Conservation (phyloP, 169 alveolate genomes). For the Eimeria acervulina region DNA sequence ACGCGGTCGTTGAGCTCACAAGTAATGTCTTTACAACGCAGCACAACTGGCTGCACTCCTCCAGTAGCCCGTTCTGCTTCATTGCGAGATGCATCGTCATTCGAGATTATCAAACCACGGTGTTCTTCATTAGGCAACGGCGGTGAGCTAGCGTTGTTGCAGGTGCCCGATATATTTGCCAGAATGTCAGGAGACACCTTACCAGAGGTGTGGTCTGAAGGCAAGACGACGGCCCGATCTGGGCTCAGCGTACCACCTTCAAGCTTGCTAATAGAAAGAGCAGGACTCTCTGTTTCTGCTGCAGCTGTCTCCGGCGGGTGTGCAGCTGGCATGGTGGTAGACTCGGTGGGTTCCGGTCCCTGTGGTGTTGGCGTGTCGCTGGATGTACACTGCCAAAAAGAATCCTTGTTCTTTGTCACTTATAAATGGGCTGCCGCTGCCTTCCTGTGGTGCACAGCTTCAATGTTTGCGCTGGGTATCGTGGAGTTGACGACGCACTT, state of each 20-base stretch:
- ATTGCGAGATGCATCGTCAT: neutral
- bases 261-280: slow-evolving; percentile 3
- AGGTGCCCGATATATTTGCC: neutral
- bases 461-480: slow-evolving; percentile 31
- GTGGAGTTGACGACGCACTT: neutral
- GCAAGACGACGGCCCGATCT: slow-evolving; percentile 20
- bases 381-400: neutral
- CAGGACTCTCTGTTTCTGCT: slow-evolving; percentile 5
- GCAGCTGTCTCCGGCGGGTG: slow-evolving; percentile 13
- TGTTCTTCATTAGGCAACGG: slow-evolving; percentile 15
- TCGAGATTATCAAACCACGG: neutral
- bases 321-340: slow-evolving; percentile 19
- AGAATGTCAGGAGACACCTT: slow-evolving; percentile 30
- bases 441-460: slow-evolving; percentile 25
- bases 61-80: neutral
- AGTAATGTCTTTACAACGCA: slow-evolving; percentile 38
- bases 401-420: neutral
- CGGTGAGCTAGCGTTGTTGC: slow-evolving; percentile 26
- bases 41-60: slow-evolving; percentile 57
- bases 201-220: slow-evolving; percentile 44
- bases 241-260: slow-evolving; percentile 37
- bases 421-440: neutral
- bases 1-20: neutral
- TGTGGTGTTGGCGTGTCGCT: neutral
- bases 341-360: neutral